Evolutionary conservation across 306 rosid genomes (phyloP).

Genomic region (Dalbergia cochinchinensis): DNA sequence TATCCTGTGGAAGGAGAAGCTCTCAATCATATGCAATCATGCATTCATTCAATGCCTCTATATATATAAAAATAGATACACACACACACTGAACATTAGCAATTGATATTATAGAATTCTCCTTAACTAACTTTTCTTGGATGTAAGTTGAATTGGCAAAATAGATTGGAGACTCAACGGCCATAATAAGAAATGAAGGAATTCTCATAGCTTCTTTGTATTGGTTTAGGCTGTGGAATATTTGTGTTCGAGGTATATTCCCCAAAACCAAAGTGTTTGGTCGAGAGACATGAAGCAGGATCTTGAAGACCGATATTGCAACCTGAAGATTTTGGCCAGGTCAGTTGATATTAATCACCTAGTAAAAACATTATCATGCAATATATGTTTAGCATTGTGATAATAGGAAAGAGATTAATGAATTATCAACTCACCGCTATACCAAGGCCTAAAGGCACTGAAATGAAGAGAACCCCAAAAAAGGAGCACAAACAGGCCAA

Average conservation of each 20-base stretch:
- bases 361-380: conserved; percentile 1
- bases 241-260: conserved; percentile 83
- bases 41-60: conserved; percentile 25
- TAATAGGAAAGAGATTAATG: neutral
- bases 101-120: conserved; percentile 9
- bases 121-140: conserved; percentile 79
- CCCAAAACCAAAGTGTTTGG: conserved; percentile 87
- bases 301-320: conserved; percentile 86
- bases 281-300: conserved; percentile 88
- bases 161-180: conserved; percentile 87
- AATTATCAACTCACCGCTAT: conserved; percentile 72
- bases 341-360: conserved; percentile 3
- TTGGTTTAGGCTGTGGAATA: conserved; percentile 73
- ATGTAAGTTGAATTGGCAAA: conserved; percentile 93
- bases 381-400: neutral
- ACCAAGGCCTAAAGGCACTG: conserved; percentile 89
- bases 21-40: conserved; percentile 43
- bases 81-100: neutral
- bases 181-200: conserved; percentile 86
- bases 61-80: too few relatives aligned
- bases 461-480: conserved; percentile 86
- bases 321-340: conserved; percentile 61
- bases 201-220: conserved; percentile 81
- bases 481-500: conserved; percentile 88
- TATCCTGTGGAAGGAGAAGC: conserved; percentile 60